These are phyloP conservation scores for Xylaria sp. DNA, from an alignment of 2,329 filamentous ascomycete species.

Conservation along the genomic window DNA sequence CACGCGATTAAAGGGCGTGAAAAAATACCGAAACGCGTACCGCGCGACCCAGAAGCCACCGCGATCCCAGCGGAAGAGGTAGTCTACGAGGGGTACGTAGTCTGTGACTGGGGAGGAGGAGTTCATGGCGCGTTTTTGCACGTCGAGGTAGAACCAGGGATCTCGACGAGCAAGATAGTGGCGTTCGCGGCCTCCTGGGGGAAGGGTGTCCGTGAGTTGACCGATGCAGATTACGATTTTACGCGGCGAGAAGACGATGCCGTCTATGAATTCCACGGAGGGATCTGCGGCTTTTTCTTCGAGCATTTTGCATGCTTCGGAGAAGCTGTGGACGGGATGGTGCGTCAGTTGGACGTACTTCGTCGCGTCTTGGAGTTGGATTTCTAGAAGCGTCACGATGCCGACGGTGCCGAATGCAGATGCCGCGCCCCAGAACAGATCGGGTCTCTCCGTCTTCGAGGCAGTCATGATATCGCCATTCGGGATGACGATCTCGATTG, in stretches of 20 bases:
- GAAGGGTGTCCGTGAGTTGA: slow-evolving; percentile 45
- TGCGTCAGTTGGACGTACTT: slow-evolving; percentile 56
- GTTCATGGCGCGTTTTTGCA: slow-evolving; percentile 37
- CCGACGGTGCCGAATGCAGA: slow-evolving; percentile 63
- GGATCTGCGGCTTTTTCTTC: slow-evolving; percentile 38
- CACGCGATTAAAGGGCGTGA: slow-evolving; percentile 58
- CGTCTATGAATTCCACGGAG: slow-evolving; percentile 61
- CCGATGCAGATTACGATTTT: slow-evolving; percentile 58
- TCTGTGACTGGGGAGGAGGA: slow-evolving; percentile 38
- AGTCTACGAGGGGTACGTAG: slow-evolving; percentile 57
- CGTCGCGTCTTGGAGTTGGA: slow-evolving; percentile 52
- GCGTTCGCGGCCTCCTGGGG: slow-evolving; percentile 32
- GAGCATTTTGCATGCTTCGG: slow-evolving; percentile 40
- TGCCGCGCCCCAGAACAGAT: slow-evolving; percentile 60
- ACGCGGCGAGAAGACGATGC: slow-evolving; percentile 54
- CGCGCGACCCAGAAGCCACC: slow-evolving; percentile 63
- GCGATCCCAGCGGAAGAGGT: slow-evolving; percentile 66
- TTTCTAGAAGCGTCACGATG: slow-evolving; percentile 58
- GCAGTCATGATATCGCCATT: slow-evolving; percentile 52
- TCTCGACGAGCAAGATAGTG: slow-evolving; percentile 56
- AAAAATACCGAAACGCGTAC: slow-evolving; percentile 60
- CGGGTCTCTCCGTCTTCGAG: slow-evolving; percentile 48
- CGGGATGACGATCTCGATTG: slow-evolving; percentile 60
- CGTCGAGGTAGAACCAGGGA: slow-evolving; percentile 71
- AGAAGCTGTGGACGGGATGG: slow-evolving; percentile 38